Percentiles rank a stretch among this genome's conserved stretches.
These are phyloP conservation scores for Calonectria pteridis DNA, from an alignment of 2,329 filamentous ascomycete genomes.

Conservation along the genomic window DNA sequence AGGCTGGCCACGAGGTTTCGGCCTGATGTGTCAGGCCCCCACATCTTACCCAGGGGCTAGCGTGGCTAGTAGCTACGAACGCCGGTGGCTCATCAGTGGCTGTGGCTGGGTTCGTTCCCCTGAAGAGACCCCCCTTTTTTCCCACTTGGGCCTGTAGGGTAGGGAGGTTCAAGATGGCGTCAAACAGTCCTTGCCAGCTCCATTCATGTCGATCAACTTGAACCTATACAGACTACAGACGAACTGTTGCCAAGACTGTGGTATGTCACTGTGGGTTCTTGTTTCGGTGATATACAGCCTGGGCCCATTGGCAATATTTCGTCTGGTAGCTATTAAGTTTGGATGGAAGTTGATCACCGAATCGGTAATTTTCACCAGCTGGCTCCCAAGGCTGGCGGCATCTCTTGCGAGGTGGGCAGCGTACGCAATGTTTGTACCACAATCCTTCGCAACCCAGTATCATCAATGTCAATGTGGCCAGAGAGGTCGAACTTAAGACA, in stretches of 20 bases:
- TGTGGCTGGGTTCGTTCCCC: slow-evolving; percentile 6
- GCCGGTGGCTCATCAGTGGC: slow-evolving; percentile 1
- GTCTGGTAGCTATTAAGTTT: neutral
- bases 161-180: neutral
- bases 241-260: neutral
- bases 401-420: too few species aligned
- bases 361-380: neutral
- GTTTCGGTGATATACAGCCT: neutral
- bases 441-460: neutral
- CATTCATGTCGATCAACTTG: neutral
- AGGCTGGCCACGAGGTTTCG: slow-evolving; percentile 45
- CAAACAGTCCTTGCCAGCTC: neutral
- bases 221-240: neutral
- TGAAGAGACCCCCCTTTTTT: neutral
- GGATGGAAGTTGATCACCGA: neutral
- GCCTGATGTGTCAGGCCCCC: slow-evolving; percentile 43
- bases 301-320: neutral
- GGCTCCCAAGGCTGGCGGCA: neutral
- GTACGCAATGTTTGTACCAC: neutral
- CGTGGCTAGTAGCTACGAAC: slow-evolving; percentile 4
- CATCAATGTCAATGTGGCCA: neutral
- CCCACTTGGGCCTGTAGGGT: neutral
- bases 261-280: neutral
- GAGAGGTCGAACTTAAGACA: neutral
- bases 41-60: slow-evolving; percentile 29